Evolutionary conservation across 1,139 yeast species (phyloP).

Genomic region (Kurtzmaniella quercitrusa): DNA sequence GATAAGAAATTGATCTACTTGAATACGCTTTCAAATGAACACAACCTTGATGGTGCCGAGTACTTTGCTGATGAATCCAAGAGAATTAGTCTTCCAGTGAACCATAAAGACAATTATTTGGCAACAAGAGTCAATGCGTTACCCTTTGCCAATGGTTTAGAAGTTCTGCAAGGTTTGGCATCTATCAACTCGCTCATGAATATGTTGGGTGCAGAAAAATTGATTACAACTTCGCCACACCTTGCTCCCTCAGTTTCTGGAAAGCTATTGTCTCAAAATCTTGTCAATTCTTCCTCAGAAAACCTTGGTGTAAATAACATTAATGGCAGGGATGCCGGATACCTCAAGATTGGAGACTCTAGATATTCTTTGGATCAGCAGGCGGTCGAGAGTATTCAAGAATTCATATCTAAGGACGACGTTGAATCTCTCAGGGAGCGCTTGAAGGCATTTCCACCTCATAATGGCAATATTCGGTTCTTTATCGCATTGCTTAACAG

Average conservation of each 20-base stretch:
- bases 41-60: slow-evolving; percentile 11
- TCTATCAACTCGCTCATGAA: slow-evolving; percentile 53
- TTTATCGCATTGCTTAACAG: slow-evolving; percentile 58
- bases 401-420: slow-evolving; percentile 44
- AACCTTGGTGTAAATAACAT: slow-evolving; percentile 1
- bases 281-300: background rate
- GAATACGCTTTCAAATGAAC: slow-evolving; percentile 14
- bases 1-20: slow-evolving; percentile 66
- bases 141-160: slow-evolving; percentile 72
- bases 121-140: slow-evolving; percentile 68
- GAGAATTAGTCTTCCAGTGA: slow-evolving; percentile 41
- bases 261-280: slow-evolving; percentile 1
- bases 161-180: slow-evolving; percentile 51
- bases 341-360: slow-evolving; percentile 15
- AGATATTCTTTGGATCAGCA: slow-evolving; percentile 29
- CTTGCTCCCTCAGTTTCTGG: background rate
- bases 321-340: slow-evolving; percentile 2
- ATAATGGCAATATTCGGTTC: slow-evolving; percentile 33
- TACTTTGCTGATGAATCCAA: slow-evolving; percentile 4
- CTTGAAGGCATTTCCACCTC: slow-evolving; percentile 24
- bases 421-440: slow-evolving; percentile 36
- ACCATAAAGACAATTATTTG: slow-evolving; percentile 64
- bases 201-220: slow-evolving; percentile 21
- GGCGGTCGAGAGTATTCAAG: slow-evolving; percentile 21
- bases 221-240: background rate